Conservation (phyloP, 2,329 filamentous ascomycete species). For the Chalaropsis thielavioides region DNA sequence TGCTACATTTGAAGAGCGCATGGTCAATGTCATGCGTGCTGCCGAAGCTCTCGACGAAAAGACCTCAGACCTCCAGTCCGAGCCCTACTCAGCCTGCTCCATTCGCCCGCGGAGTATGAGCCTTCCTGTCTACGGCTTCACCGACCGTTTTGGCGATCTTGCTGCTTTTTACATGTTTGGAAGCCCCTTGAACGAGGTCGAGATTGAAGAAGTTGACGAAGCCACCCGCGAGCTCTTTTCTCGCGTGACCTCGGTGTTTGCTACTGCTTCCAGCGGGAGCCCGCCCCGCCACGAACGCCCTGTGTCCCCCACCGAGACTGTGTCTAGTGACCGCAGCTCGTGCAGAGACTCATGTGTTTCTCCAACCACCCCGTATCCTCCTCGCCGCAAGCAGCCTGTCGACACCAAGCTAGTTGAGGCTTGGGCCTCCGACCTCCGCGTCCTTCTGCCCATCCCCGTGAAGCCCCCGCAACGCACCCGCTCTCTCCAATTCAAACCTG, state of each 20-base stretch:
- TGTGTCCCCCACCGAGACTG: conserved; percentile 17
- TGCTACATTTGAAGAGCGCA: conserved; percentile 30
- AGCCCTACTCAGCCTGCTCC: conserved; percentile 31
- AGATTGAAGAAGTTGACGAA: conserved; percentile 5
- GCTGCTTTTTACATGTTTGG: conserved; percentile 38
- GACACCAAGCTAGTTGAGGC: conserved; percentile 10
- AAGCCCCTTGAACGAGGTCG: conserved; percentile 19
- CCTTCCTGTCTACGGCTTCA: conserved; percentile 33
- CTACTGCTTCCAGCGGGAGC: not conserved
- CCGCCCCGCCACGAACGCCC: conserved; percentile 11
- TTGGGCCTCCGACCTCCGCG: conserved; percentile 12
- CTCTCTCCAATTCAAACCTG: conserved; percentile 11
- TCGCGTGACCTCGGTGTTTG: conserved; percentile 12
- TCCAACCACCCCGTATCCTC: conserved; percentile 17
- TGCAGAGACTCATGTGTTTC: conserved; percentile 17
- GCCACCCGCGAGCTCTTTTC: conserved; percentile 11
- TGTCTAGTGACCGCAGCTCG: conserved; percentile 18
- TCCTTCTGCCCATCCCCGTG: conserved; percentile 3
- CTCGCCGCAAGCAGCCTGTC: not conserved
- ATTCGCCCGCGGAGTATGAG: conserved; percentile 33
- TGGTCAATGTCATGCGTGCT: conserved; percentile 41
- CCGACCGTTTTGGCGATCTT: conserved; percentile 31
- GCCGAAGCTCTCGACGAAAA: conserved; percentile 43
- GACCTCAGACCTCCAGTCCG: conserved; percentile 39
- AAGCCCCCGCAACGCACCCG: conserved; percentile 15